These are phyloP conservation scores for Thermothelomyces thermophilus DNA, from an alignment of 2,329 filamentous ascomycete species.

Conservation along the genomic window DNA sequence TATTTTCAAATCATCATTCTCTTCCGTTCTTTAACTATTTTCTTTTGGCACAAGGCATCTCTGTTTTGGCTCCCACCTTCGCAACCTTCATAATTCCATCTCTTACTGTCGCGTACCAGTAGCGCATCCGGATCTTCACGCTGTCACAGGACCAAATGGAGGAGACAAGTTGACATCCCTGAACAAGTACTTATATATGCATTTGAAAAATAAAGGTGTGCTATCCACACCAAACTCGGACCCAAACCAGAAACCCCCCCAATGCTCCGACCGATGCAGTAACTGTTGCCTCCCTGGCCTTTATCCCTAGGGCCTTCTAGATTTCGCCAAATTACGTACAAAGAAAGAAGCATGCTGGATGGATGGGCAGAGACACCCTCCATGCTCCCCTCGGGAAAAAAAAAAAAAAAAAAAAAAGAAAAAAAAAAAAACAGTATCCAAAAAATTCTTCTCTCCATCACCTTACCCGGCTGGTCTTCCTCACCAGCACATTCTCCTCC, in stretches of 20 bases:
- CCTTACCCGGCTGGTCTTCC: conserved; percentile 13
- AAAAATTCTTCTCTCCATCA: not conserved
- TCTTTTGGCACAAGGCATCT: too few species aligned
- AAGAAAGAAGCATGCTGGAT: too few species aligned
- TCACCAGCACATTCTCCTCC: conserved; percentile 15
- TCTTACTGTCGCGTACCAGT: too few species aligned
- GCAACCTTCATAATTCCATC: too few species aligned
- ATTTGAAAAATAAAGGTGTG: not conserved
- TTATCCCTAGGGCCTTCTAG: not conserved
- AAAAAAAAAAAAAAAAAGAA: not conserved
- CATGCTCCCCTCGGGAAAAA: too few species aligned
- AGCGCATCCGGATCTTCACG: too few species aligned
- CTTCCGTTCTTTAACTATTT: too few species aligned
- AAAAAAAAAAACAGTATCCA: not conserved
- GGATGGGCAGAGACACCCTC: too few species aligned
- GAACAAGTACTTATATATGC: not conserved
- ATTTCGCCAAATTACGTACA: not conserved
- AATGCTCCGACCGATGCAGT: conserved; percentile 17
- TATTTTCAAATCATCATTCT: too few species aligned
- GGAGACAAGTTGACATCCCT: not conserved
- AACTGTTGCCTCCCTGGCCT: conserved; percentile 12
- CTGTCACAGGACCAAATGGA: too few species aligned
- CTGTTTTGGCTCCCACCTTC: too few species aligned
- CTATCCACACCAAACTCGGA: not conserved
- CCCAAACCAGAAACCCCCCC: not conserved